These are phyloP conservation scores for Knoxia roxburghii DNA, from an alignment of 257 asterid species.

Conservation along the genomic window DNA sequence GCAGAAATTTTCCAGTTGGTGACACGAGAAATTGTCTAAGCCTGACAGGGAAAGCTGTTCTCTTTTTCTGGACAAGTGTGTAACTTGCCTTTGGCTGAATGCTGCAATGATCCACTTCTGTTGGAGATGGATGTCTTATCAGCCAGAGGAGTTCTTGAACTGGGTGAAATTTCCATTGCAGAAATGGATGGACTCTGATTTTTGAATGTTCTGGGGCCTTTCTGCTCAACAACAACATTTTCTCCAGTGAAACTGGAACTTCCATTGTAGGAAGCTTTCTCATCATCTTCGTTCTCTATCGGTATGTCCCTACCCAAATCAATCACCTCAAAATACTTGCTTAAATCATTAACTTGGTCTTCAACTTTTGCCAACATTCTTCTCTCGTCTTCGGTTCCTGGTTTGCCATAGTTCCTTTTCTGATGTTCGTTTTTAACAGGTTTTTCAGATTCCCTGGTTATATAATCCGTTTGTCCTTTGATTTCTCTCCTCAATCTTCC, in stretches of 20 bases:
- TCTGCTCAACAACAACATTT: neutral
- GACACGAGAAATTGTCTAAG: neutral
- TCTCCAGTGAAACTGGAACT: neutral
- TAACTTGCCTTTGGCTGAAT: conserved; percentile 22
- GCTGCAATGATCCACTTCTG: conserved; percentile 14
- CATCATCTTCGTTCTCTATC: conserved; percentile 4
- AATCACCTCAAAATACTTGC: conserved; percentile 41
- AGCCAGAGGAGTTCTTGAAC: conserved; percentile 49
- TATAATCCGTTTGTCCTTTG: conserved; percentile 1
- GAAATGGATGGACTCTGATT: neutral
- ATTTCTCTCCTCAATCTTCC: conserved; percentile 19
- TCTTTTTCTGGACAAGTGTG: conserved; percentile 16
- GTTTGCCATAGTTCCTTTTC: neutral
- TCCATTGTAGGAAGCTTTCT: neutral
- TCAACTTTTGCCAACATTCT: neutral
- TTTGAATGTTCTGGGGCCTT: neutral
- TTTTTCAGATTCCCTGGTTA: neutral
- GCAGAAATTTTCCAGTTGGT: neutral
- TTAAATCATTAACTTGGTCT: conserved; percentile 31
- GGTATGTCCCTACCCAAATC: conserved; percentile 28
- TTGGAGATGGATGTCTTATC: conserved; percentile 39
- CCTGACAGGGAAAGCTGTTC: conserved; percentile 14
- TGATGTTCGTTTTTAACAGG: neutral
- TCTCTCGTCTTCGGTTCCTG: neutral
- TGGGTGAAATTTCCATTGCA: neutral